Evolutionary conservation across 495 filamentous ascomycete genomes (phyloP), one percentile per base, ranked within the genome.

Genomic region (Apodospora peruviana): DNA sequence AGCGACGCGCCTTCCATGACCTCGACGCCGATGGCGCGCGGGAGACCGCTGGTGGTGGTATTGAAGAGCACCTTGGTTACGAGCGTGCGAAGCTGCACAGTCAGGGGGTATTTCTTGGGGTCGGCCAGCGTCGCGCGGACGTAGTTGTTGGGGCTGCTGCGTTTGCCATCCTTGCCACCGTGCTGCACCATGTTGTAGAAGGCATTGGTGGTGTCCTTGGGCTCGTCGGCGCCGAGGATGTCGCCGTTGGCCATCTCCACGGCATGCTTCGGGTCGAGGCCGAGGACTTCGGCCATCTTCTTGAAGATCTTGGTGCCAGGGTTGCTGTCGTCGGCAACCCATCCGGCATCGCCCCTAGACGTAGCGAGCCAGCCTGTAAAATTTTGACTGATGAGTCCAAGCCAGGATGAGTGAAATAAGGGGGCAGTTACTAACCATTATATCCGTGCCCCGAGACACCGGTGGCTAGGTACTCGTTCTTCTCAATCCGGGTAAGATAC

Each of bases 41-140:
- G 70, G 18, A 50, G 46, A 39, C 50, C 44, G 27, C 59, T 53
- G 29, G 60, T 51, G 29, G 60, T 51, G 18, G 56, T 22, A 12
- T 49, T 50, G 48, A 77, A 73, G n/a, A 76, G 44, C 0, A 77
- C 65, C 17, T 60, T 65, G 25, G 74, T 77, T 2, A 70, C 74
- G 29, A 77, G 61, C 9, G 68, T 68, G 52, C 73, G 64, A 9
- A 74, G 68, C 51, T 70, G 56, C n/a, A 77, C 50, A 0, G 71
- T 75, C 18, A 77, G 47, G 8, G 70, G 68, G 36, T 64, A 73
- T 29, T 72, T 68, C 34, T 62, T 64, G 5, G 68, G 61, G 46
- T 72, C 72, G 48, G 69, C 69, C 9, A 74, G 47, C 1, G 73
- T 75, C 2, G 69, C 62, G 21, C 68, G 64, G 36, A 77, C 50